Base-by-base conservation (phyloP, 2,329 filamentous ascomycete species). In the Parasarocladium wereldwijsianum region DNA sequence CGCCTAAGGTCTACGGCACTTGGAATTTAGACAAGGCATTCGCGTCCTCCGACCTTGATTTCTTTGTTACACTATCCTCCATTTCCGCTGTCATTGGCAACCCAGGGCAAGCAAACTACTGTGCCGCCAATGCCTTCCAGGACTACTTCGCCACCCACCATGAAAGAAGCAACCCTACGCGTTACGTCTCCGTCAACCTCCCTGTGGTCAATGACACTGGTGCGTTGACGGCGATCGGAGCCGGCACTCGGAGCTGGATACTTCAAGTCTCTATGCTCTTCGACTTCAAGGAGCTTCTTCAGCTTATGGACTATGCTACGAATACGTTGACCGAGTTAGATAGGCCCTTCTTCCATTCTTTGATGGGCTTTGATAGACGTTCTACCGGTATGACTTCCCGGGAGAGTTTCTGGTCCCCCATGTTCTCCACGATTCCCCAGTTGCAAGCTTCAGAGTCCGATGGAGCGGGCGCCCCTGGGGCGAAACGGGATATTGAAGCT, bases 41-140 rank as follows among this genome's bases (percentile, higher is more conserved):
- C 29, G 21, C 31, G 13, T 7, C 13, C n/a, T 6, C 24, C 8
- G 17, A 19, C 6, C 26, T 57, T 1, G 52, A 57, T 34, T 60
- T 62, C 41, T 60, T 57, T 34, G 26, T 52, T 22, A 37, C 50
- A 15, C 35, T 54, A 1, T 53, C 51, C 2, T 60, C 57, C 1
- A 31, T 52, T 13, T 40, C 43, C 1, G 50, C 46, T 11, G 35
- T 55, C 5, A 24, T 51, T 3, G 58, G 55, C 0, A 43, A 44
- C 6, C 35, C 44, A 3, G 44, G 42, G 1, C 58, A 62, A 29
- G 43, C 47, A 21, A 59, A 58, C 36, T 65, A 64, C 36, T 36
- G 50, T 0, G 49, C 50, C 0, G 52, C 44, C 6, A 53, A 51
- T 38, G 27, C 34, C 12, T 56, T n/a, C n/a, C n/a, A n/a, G n/a